Conservation (phyloP, 306 rosid species). For the Corylus avellana region DNA sequence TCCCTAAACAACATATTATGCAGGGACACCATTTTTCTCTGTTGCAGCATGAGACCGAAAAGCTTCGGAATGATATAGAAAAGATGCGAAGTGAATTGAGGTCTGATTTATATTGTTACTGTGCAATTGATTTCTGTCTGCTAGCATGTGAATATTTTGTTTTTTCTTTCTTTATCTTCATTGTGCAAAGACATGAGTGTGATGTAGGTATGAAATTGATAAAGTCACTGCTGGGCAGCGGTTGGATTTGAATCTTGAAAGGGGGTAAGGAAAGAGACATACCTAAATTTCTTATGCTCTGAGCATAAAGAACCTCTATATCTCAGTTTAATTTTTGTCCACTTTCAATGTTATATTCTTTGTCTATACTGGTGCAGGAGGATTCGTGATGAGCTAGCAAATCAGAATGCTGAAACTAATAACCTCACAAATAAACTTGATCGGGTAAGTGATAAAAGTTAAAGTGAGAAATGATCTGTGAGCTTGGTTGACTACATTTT, state of each 20-base stretch:
- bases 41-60: slow-evolving; percentile 92
- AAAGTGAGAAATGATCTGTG: slow-evolving; percentile 3
- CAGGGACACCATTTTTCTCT: slow-evolving; percentile 93
- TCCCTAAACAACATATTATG: slow-evolving; percentile 25
- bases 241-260: slow-evolving; percentile 94
- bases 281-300: slow-evolving; percentile 2
- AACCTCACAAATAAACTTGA: slow-evolving; percentile 91
- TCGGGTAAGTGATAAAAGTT: slow-evolving; percentile 53
- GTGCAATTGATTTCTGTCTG: slow-evolving; percentile 7
- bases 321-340: slow-evolving; percentile 6
- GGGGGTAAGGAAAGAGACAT: slow-evolving; percentile 58
- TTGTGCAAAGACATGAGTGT: slow-evolving; percentile 27
- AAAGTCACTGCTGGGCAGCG: slow-evolving; percentile 95
- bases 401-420: slow-evolving; percentile 85
- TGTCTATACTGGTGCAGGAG: slow-evolving; percentile 56
- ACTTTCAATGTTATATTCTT: not conserved
- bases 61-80: slow-evolving; percentile 83
- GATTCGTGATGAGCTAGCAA: slow-evolving; percentile 79
- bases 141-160: slow-evolving; percentile 7
- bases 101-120: slow-evolving; percentile 33
- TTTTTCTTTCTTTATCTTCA: slow-evolving; percentile 19
- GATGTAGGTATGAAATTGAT: slow-evolving; percentile 83
- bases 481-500: not conserved
- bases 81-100: slow-evolving; percentile 95
- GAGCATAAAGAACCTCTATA: slow-evolving; percentile 7